phyloP scores from a whole-genome alignment of 768 basidiomycete genomes.

The Phallus indusiatus region DNA sequence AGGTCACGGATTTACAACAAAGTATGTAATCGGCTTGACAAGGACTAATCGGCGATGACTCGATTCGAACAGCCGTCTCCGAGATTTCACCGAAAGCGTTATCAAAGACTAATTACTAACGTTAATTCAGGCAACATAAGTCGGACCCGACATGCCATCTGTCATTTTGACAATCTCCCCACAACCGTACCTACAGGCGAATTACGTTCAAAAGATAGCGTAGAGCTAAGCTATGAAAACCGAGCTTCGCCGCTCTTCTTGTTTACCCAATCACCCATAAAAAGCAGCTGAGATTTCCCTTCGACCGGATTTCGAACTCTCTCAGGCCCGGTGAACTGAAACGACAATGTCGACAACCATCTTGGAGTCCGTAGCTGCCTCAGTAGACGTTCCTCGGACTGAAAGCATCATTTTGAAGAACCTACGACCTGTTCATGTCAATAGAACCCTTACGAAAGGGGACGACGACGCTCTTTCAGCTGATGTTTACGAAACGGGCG shows the following conservation, averaged over 20 bases:
- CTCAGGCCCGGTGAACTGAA: not conserved
- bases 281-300: too few species aligned
- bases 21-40: too few species aligned
- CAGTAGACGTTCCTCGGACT: not conserved
- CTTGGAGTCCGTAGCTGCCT: not conserved
- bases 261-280: too few species aligned
- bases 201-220: not conserved
- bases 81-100: not conserved
- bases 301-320: too few species aligned
- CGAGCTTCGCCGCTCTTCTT: too few species aligned
- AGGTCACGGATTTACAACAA: too few species aligned
- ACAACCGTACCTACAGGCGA: not conserved
- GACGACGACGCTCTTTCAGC: not conserved
- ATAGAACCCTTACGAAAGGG: not conserved
- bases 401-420: not conserved
- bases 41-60: too few species aligned
- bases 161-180: not conserved
- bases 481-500: not conserved
- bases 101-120: not conserved
- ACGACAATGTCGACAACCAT: not conserved
- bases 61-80: not conserved
- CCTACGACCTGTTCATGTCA: not conserved
- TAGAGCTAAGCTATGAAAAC: too few species aligned
- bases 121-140: not conserved
- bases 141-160: not conserved